Percentiles rank a stretch among this genome's conserved stretches.
Conservation (phyloP, 1,284 basidiomycete species). For the Sporisorium scitamineum region DNA sequence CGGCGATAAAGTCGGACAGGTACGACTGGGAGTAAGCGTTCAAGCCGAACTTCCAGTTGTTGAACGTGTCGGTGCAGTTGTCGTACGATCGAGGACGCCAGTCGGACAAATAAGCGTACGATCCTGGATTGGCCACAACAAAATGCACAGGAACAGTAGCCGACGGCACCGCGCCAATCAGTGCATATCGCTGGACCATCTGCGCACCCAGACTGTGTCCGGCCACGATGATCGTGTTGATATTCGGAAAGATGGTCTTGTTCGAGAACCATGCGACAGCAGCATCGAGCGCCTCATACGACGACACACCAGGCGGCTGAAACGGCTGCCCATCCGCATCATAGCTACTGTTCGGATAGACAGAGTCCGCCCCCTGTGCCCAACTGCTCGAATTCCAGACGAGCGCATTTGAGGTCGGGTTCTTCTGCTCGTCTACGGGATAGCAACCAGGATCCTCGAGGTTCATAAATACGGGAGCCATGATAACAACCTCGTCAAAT, state of each 20-base stretch:
- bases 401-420: slow-evolving; percentile 35
- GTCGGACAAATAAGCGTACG: slow-evolving; percentile 45
- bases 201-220: slow-evolving; percentile 54
- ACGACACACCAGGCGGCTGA: slow-evolving; percentile 32
- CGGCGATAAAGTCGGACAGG: slow-evolving; percentile 44
- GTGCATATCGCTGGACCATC: slow-evolving; percentile 53
- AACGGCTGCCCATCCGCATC: slow-evolving; percentile 22
- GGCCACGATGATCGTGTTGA: slow-evolving; percentile 55
- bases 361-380: slow-evolving; percentile 50
- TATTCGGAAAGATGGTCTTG: slow-evolving; percentile 41
- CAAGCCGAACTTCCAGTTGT: slow-evolving; percentile 57
- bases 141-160: slow-evolving; percentile 52
- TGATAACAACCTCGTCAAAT: slow-evolving; percentile 51
- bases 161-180: slow-evolving; percentile 48
- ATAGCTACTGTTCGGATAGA: slow-evolving; percentile 28
- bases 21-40: slow-evolving; percentile 43
- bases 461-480: slow-evolving; percentile 57
- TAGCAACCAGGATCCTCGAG: slow-evolving; percentile 42
- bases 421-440: slow-evolving; percentile 28
- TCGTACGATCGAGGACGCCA: slow-evolving; percentile 33
- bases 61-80: slow-evolving; percentile 38
- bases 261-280: slow-evolving; percentile 43
- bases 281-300: slow-evolving; percentile 50
- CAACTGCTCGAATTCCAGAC: slow-evolving; percentile 43
- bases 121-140: slow-evolving; percentile 56